Conservation (phyloP, 169 alveolate genomes). For the Babesia microti region DNA sequence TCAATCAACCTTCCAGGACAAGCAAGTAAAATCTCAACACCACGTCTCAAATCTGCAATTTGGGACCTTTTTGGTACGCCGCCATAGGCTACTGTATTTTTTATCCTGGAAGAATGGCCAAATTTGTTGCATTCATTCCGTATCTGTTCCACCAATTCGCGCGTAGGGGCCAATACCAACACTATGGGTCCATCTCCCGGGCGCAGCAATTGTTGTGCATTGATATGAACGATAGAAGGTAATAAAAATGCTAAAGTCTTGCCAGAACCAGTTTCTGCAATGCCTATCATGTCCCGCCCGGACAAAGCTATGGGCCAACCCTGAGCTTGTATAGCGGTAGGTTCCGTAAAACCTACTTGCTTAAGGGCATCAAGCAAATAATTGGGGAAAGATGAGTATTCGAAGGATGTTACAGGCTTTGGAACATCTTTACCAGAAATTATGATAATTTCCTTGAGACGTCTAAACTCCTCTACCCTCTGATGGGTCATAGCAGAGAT, state of each 20-base stretch:
- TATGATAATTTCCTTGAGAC: conserved; percentile 68
- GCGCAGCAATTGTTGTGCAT: conserved; percentile 73
- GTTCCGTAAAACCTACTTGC: conserved; percentile 74
- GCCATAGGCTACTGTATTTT: conserved; percentile 84
- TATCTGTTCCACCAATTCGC: conserved; percentile 96
- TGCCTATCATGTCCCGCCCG: conserved; percentile 93
- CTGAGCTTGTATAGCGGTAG: conserved; percentile 91
- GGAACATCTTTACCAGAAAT: conserved; percentile 79
- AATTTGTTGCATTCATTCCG: conserved; percentile 81
- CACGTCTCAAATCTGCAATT: conserved; percentile 71
- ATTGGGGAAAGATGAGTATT: conserved; percentile 83
- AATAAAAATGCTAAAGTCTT: conserved; percentile 91
- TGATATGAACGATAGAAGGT: conserved; percentile 90
- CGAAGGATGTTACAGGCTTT: conserved; percentile 80
- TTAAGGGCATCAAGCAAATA: conserved; percentile 74
- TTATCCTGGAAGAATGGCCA: conserved; percentile 71
- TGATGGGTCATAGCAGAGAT: conserved; percentile 62
- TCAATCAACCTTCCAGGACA: conserved; percentile 91
- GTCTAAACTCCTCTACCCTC: conserved; percentile 74
- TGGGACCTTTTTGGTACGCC: conserved; percentile 86
- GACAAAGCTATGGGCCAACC: conserved; percentile 92
- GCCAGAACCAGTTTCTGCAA: conserved; percentile 99
- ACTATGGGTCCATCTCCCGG: conserved; percentile 95
- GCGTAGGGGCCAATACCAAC: conserved; percentile 95
- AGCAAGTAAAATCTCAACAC: conserved; percentile 93